Percentiles rank a stretch among this genome's conserved stretches.
Evolutionary conservation across 108 stramenopile genomes (phyloP).

Genomic region (Asterionellopsis glacialis): DNA sequence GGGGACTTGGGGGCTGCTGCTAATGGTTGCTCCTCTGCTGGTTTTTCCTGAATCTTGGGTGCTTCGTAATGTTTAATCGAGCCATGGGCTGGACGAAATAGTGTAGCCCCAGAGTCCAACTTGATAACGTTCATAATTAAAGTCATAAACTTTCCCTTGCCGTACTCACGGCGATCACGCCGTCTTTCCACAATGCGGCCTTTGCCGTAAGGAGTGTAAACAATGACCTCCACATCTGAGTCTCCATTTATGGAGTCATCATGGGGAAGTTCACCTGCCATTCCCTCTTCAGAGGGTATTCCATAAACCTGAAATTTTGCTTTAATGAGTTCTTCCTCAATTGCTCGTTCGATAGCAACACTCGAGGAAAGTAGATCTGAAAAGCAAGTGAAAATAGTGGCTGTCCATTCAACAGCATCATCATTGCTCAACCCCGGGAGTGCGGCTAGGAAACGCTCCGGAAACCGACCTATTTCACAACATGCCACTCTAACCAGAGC

Average conservation of each 20-base stretch:
- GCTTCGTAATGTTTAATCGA: not conserved
- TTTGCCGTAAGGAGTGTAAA: slow-evolving; percentile 20
- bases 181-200: slow-evolving; percentile 8
- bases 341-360: slow-evolving; percentile 32
- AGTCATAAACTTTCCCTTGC: slow-evolving; percentile 1
- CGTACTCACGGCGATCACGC: not conserved
- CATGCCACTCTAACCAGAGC: slow-evolving; percentile 71
- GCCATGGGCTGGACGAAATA: slow-evolving; percentile 13
- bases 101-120: slow-evolving; percentile 18
- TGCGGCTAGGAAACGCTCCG: slow-evolving; percentile 25
- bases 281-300: not conserved
- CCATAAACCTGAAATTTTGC: slow-evolving; percentile 29
- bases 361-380: slow-evolving; percentile 32
- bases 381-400: slow-evolving; percentile 29
- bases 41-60: not conserved
- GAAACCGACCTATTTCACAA: slow-evolving; percentile 51
- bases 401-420: slow-evolving; percentile 41
- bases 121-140: slow-evolving; percentile 10
- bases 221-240: not conserved
- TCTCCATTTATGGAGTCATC: slow-evolving; percentile 5
- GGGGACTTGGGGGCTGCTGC: not conserved
- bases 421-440: slow-evolving; percentile 22
- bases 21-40: too few species aligned
- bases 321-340: slow-evolving; percentile 22
- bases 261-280: not conserved